Percentiles rank a stretch among this genome's conserved stretches.
Conservation (phyloP, 768 basidiomycete species). For the Trametes elegans region DNA sequence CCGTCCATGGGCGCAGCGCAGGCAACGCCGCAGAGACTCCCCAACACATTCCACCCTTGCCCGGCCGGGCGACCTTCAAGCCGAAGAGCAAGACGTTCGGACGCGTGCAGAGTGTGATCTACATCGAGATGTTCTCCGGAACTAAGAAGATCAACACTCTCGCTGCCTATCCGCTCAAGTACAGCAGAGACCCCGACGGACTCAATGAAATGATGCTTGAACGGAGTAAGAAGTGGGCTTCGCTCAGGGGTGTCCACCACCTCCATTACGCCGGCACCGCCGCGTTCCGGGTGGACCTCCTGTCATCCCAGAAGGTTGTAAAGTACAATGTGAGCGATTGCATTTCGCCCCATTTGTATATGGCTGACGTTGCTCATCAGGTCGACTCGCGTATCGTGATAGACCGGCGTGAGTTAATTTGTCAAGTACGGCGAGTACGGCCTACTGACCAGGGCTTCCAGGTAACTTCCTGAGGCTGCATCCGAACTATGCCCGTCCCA, state of each 20-base stretch:
- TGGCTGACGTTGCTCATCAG: conserved; percentile 28
- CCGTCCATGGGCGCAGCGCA: conserved; percentile 13
- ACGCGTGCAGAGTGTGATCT: conserved; percentile 26
- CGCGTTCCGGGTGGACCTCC: conserved; percentile 24
- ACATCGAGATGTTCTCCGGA: conserved; percentile 40
- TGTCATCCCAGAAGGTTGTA: conserved; percentile 28
- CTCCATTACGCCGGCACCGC: conserved; percentile 42
- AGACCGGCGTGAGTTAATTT: conserved; percentile 49
- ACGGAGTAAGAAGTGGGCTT: conserved; percentile 58
- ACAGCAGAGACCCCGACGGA: conserved; percentile 41
- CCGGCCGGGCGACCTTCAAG: conserved; percentile 7
- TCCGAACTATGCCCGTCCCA: conserved; percentile 7
- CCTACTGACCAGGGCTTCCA: no score
- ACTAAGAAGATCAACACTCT: conserved; percentile 49
- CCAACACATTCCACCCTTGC: not conserved
- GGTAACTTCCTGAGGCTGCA: conserved; percentile 53
- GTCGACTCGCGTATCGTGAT: conserved; percentile 62
- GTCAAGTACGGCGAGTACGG: no score
- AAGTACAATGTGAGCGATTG: conserved; percentile 45
- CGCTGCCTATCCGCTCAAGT: conserved; percentile 52
- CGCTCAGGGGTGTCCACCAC: conserved; percentile 47
- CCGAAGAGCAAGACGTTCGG: conserved; percentile 33
- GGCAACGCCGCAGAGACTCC: not conserved
- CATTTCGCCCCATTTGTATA: no score
- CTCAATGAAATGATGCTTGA: conserved; percentile 38